phyloP scores from a whole-genome alignment of 306 rosid genomes.

The Quercus engelmannii region DNA sequence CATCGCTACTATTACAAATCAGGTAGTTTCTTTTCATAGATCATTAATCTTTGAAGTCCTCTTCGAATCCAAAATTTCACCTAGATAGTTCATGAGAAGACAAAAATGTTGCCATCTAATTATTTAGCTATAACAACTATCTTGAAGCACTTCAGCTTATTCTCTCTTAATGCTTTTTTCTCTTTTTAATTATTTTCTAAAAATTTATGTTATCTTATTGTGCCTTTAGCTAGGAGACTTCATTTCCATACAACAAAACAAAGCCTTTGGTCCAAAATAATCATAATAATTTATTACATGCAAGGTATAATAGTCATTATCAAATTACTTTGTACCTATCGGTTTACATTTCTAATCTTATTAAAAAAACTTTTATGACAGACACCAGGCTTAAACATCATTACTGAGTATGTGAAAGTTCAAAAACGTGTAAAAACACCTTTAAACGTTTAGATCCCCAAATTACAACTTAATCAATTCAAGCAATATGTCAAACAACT shows the following conservation, averaged over 20 bases:
- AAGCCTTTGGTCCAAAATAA: too few relatives aligned
- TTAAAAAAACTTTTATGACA: neutral
- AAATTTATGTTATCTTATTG: too few relatives aligned
- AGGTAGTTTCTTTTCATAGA: constrained; percentile 29
- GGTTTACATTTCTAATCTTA: neutral
- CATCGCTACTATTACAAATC: constrained; percentile 85
- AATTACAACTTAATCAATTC: too few relatives aligned
- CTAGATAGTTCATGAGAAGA: neutral
- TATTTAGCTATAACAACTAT: neutral
- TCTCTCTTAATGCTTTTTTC: too few relatives aligned
- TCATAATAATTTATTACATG: too few relatives aligned
- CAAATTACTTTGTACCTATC: neutral
- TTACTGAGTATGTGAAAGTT: neutral
- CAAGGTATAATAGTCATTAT: neutral
- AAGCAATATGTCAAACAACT: too few relatives aligned
- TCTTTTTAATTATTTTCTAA: too few relatives aligned
- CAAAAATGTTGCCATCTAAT: neutral
- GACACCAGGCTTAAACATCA: neutral
- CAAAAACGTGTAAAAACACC: too few relatives aligned
- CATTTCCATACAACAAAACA: too few relatives aligned
- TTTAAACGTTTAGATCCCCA: too few relatives aligned
- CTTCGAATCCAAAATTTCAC: neutral
- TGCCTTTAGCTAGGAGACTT: neutral
- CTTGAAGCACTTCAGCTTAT: too few relatives aligned
- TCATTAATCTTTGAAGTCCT: too few relatives aligned